Percentiles rank a stretch among this genome's conserved stretches.
These are phyloP conservation scores for Lasiosphaeria hispida DNA, from an alignment of 495 filamentous ascomycete species.

Conservation along the genomic window DNA sequence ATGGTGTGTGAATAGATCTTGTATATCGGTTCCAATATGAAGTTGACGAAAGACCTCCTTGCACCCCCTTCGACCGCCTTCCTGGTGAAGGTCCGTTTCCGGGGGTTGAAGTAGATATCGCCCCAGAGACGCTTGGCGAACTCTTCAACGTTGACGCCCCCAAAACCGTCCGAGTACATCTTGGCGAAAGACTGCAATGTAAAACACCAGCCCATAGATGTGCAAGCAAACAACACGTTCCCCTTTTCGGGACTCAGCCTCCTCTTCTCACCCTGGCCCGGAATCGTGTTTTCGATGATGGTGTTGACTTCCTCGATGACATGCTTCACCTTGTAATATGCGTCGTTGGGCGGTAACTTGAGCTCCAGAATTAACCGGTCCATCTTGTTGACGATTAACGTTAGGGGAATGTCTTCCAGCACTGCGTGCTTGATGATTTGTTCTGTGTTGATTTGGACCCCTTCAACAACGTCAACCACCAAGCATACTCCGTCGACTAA, in stretches of 20 bases:
- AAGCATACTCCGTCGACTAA: constrained; percentile 89
- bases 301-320: constrained; percentile 98
- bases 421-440: constrained; percentile 96
- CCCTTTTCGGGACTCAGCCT: constrained; percentile 94
- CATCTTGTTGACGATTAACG: constrained; percentile 93
- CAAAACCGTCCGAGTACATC: constrained; percentile 91
- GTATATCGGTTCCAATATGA: constrained; percentile 94
- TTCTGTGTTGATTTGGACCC: constrained; percentile 93
- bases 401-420: constrained; percentile 83
- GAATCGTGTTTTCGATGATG: constrained; percentile 81
- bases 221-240: constrained; percentile 93
- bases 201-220: constrained; percentile 93
- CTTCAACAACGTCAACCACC: constrained; percentile 96
- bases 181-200: constrained; percentile 89
- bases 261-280: constrained; percentile 74
- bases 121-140: constrained; percentile 88
- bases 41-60: constrained; percentile 88
- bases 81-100: constrained; percentile 83
- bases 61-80: constrained; percentile 78
- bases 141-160: constrained; percentile 72
- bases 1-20: constrained; percentile 97
- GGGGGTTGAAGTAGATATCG: constrained; percentile 93
- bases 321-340: constrained; percentile 98
- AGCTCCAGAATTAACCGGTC: constrained; percentile 92
- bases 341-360: constrained; percentile 90